Conservation (phyloP, 1,284 basidiomycete species). For the Sporisorium scitamineum region DNA sequence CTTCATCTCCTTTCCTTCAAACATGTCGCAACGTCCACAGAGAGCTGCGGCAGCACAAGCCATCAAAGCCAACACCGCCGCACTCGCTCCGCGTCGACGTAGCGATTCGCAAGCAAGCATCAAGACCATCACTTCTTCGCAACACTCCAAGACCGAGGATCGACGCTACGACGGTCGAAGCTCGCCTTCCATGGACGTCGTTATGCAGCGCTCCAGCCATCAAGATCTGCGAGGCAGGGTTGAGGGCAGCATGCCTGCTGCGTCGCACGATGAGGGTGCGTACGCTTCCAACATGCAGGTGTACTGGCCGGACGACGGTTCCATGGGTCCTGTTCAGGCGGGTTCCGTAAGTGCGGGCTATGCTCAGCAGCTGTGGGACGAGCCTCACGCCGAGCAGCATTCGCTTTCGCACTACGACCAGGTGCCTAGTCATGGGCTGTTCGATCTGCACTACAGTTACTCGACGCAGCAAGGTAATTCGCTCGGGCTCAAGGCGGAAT, state of each 20-base stretch:
- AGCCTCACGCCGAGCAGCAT: conserved; percentile 12
- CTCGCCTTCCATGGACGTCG: conserved; percentile 36
- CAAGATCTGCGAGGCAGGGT: conserved; percentile 27
- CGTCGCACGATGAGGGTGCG: conserved; percentile 4
- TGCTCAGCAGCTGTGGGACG: conserved; percentile 26
- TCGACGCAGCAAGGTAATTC: conserved; percentile 16
- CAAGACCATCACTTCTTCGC: conserved; percentile 34
- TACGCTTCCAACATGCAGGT: conserved; percentile 12
- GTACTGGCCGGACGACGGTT: conserved; percentile 29
- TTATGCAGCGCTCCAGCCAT: conserved; percentile 35
- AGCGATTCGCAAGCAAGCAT: conserved; percentile 32
- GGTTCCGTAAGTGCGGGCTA: conserved; percentile 7
- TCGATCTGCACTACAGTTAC: conserved; percentile 35
- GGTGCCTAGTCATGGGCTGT: conserved; percentile 8
- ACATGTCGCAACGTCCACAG: conserved; percentile 40
- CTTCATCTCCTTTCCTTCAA: not conserved
- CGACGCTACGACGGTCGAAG: conserved; percentile 8
- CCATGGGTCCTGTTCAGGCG: conserved; percentile 5
- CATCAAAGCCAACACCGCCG: conserved; percentile 28
- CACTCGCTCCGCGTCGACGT: conserved; percentile 27
- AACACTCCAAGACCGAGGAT: conserved; percentile 27
- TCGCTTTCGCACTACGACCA: conserved; percentile 17
- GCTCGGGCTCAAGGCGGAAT: conserved; percentile 33
- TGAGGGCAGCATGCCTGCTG: not conserved
- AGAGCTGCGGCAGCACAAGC: conserved; percentile 45